Percentiles rank a stretch among this genome's conserved stretches.
Conservation (phyloP, 768 basidiomycete species). For the Serpula lacrymans region DNA sequence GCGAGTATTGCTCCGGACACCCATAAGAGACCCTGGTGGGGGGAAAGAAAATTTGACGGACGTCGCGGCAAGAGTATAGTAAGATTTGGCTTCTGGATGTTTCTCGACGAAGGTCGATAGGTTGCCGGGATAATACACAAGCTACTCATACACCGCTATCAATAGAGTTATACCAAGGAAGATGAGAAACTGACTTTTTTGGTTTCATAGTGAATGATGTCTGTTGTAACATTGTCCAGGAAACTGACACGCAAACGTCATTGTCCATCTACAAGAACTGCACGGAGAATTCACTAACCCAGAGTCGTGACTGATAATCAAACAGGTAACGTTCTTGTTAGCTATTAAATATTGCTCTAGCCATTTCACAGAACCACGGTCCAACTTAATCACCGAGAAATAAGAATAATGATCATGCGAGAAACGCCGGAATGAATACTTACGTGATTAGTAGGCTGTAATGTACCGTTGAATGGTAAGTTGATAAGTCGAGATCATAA, state of each 20-base stretch:
- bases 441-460: conserved; percentile 88
- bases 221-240: conserved; percentile 92
- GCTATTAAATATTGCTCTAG: conserved; percentile 82
- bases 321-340: conserved; percentile 81
- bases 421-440: conserved; percentile 29
- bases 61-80: conserved; percentile 93
- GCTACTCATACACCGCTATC: conserved; percentile 36
- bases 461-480: conserved; percentile 5
- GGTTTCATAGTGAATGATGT: conserved; percentile 94
- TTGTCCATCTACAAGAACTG: conserved; percentile 5
- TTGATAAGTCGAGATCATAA: conserved; percentile 4
- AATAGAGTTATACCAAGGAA: conserved; percentile 13
- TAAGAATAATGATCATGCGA: conserved; percentile 11
- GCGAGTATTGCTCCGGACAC: conserved; percentile 92
- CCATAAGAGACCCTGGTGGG: conserved; percentile 93
- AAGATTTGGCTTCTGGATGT: conserved; percentile 92
- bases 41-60: conserved; percentile 96
- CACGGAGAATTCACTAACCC: conserved; percentile 50
- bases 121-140: conserved; percentile 93
- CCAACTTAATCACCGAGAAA: conserved; percentile 47
- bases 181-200: conserved; percentile 63
- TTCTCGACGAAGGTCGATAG: conserved; percentile 85
- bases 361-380: conserved; percentile 86
- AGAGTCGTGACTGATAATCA: conserved; percentile 96
- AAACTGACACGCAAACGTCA: conserved; percentile 48